A percentile compares a stretch with the other conserved stretches of the same genome.
Evolutionary conservation across 1,284 basidiomycete species (phyloP).

Genomic region (Tilletia caries): DNA sequence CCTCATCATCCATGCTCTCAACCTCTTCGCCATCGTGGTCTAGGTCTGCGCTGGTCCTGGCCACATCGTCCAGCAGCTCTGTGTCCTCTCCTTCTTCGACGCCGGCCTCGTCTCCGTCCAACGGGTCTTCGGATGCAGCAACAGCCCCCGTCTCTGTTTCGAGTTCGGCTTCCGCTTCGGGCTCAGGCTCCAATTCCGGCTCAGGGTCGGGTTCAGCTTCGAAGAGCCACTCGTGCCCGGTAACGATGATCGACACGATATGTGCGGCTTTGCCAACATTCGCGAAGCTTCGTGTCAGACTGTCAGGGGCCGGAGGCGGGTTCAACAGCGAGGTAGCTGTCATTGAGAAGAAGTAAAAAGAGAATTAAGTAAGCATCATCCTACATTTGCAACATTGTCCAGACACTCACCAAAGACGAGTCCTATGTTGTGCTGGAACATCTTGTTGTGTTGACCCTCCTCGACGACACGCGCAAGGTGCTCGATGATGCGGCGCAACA

Average conservation of each 20-base stretch:
- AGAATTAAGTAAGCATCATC: background rate
- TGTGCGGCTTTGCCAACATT: constrained; percentile 51
- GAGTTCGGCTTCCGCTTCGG: background rate
- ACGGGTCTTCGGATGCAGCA: too few species aligned
- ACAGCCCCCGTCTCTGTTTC: background rate
- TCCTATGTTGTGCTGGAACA: constrained; percentile 51
- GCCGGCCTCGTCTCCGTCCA: background rate
- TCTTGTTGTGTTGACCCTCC: constrained; percentile 43
- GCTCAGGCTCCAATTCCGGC: background rate
- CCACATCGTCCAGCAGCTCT: background rate
- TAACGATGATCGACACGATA: constrained; percentile 50
- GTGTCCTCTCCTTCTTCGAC: background rate
- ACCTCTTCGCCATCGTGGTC: background rate
- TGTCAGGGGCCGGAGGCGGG: constrained; percentile 40
- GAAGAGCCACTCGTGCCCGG: constrained; percentile 49
- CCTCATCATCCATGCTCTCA: background rate
- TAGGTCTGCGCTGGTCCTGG: background rate
- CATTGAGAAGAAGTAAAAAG: background rate
- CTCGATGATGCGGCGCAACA: constrained; percentile 41
- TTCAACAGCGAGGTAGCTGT: constrained; percentile 44
- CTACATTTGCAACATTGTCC: background rate
- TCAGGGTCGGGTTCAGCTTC: constrained; percentile 39
- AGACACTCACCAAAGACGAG: constrained; percentile 43
- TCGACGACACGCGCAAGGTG: constrained; percentile 46
- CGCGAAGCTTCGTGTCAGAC: constrained; percentile 38